Evolutionary conservation across 208 protist species (phyloP), one percentile per base, ranked within the genome.

Genomic region (Blechomonas ayalai): DNA sequence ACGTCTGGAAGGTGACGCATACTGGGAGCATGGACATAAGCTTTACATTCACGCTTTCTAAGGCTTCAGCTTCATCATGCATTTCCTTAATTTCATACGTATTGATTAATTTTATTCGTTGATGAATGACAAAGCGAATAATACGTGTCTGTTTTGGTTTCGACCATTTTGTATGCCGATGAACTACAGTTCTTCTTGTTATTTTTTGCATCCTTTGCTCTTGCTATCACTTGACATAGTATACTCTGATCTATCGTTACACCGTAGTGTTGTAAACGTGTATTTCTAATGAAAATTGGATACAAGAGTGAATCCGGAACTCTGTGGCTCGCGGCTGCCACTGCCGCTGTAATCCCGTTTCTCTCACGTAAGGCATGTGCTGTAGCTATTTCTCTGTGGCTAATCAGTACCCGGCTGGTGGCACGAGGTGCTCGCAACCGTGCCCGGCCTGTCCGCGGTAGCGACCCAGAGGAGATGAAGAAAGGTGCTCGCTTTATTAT

Each of bases 241-340:
- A n/a, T n/a, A 12, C 19, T 41, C 12, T 41, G 36, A 5, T 5
- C 5, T 26, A 22, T 5, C 12, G 5, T 12, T n/a, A 26, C 12
- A 5, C 12, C 9, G 20, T n/a, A 41, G 36, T 5, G 25, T 41
- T n/a, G 19, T 10, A 41, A 41, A 41, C 20, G 12, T 26, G 12
- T 26, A 41, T 41, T 12, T 41, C 5, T 5, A 12, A 76, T 77
- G 71, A 52, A 18, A 13, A 38, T 77, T 37, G 67, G 77, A 6
- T 86, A 84, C 59, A 83, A 78, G 58, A 91, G 82, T 48, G 82
- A 91, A 36, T 23, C 54, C 0, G 68, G 65, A 15, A 59, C 75
- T 1, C 9, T 64, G 1, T 52, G 47, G 38, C 52, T 66, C 9
- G 67, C 51, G 3, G 40, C 41, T n/a, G 62, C 56, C 2, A 55